phyloP scores from a whole-genome alignment of 208 protist species.

The Leishmania mexicana region DNA sequence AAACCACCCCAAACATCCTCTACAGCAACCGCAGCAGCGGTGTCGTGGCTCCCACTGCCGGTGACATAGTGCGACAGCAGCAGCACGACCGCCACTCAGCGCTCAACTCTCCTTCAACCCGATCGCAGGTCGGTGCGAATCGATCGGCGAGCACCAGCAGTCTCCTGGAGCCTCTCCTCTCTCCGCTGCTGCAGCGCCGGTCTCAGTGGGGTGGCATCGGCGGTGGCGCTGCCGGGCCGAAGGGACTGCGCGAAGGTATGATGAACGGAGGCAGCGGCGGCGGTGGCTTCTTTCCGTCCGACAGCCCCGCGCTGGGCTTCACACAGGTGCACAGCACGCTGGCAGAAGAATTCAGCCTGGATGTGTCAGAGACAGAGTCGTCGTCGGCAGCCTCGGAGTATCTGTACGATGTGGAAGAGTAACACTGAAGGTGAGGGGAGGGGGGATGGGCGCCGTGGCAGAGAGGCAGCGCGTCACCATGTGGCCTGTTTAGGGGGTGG shows the following conservation, averaged over 20 bases:
- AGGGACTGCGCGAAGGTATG: neutral
- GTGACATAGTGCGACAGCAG: neutral
- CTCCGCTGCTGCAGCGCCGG: slow-evolving; percentile 10
- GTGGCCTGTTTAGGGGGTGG: neutral
- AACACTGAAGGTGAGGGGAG: neutral
- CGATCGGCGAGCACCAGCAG: slow-evolving; percentile 7
- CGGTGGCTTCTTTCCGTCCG: slow-evolving; percentile 14
- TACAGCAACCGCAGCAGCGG: slow-evolving; percentile 30
- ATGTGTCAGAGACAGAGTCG: slow-evolving; percentile 49
- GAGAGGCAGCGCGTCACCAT: neutral
- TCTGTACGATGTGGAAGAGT: slow-evolving; percentile 35
- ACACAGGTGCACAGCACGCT: slow-evolving; percentile 56
- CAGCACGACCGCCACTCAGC: neutral
- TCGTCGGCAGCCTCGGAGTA: slow-evolving; percentile 47
- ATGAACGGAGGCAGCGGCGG: neutral
- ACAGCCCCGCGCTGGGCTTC: slow-evolving; percentile 57
- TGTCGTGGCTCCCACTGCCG: neutral
- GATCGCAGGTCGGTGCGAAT: neutral
- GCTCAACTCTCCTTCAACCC: neutral
- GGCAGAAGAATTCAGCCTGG: slow-evolving; percentile 67
- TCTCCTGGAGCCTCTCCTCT: slow-evolving; percentile 6
- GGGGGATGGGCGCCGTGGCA: neutral
- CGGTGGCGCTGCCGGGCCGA: neutral
- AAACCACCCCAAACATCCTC: slow-evolving; percentile 7
- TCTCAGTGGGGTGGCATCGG: slow-evolving; percentile 3